Percentiles rank a stretch among this genome's conserved stretches.
Evolutionary conservation across 768 basidiomycete species (phyloP).

Genomic region (Trametes meyenii): DNA sequence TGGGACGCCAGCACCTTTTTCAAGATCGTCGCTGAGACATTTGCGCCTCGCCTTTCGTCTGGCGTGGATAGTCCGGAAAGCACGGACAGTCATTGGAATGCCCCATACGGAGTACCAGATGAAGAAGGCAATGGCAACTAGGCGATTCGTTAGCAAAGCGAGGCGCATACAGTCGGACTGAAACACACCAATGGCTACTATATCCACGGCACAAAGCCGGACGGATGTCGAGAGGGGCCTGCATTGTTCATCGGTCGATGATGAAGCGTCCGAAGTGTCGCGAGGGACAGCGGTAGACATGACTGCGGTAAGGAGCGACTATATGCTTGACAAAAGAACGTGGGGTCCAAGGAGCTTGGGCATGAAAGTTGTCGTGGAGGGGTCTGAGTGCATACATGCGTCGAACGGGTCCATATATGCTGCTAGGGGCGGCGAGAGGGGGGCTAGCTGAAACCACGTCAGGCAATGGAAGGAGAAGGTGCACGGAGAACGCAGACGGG

Average conservation of each 20-base stretch:
- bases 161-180: background rate
- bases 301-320: conserved; percentile 3
- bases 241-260: conserved; percentile 3
- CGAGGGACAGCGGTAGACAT: background rate
- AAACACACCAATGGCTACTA: conserved; percentile 26
- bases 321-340: conserved; percentile 5
- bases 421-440: background rate
- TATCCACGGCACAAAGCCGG: conserved; percentile 19
- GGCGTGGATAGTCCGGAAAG: conserved; percentile 17
- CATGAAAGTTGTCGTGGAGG: background rate
- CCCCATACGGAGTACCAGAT: conserved; percentile 29
- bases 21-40: conserved; percentile 2
- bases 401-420: conserved; percentile 8
- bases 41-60: background rate
- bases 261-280: background rate
- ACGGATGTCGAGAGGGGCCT: background rate
- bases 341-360: background rate
- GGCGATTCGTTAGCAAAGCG: conserved; percentile 5
- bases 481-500: conserved; percentile 1
- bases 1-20: background rate
- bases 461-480: conserved; percentile 2
- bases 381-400: no score
- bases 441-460: conserved; percentile 11
- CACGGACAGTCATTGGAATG: conserved; percentile 24
- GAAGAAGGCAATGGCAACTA: conserved; percentile 26